Evolutionary conservation across 2,329 filamentous ascomycete genomes (phyloP).

Genomic region (Xylariales sp.): DNA sequence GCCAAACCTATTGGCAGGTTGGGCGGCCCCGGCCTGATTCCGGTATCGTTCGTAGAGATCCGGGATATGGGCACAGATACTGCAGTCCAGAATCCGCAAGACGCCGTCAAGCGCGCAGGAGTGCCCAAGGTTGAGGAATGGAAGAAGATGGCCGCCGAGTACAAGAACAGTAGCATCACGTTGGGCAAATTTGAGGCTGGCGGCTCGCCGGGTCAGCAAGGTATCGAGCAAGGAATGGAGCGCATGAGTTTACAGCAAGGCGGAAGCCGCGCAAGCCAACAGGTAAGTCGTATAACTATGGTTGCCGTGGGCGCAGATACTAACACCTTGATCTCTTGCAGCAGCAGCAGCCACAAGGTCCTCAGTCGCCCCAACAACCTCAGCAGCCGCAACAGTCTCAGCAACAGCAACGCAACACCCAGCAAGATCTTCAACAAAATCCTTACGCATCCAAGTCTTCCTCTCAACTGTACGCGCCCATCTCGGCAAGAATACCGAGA

Average conservation of each 20-base stretch:
- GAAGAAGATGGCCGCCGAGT: conserved; percentile 99
- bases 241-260: conserved; percentile 68
- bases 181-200: conserved; percentile 80
- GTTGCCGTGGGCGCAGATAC: not conserved
- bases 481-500: conserved; percentile 79
- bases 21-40: conserved; percentile 92
- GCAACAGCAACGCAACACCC: conserved; percentile 34
- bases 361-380: too few relatives aligned
- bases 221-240: conserved; percentile 67
- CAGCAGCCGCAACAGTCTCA: conserved; percentile 15
- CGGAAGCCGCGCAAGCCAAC: conserved; percentile 40
- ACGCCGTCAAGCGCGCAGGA: conserved; percentile 81
- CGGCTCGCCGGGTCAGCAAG: conserved; percentile 30
- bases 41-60: conserved; percentile 94
- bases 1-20: conserved; percentile 97
- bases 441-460: conserved; percentile 34
- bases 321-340: too few relatives aligned
- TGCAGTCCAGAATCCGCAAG: conserved; percentile 74
- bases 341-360: too few relatives aligned
- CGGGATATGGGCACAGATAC: conserved; percentile 87
- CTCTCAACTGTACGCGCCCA: conserved; percentile 65
- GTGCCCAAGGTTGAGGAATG: conserved; percentile 96
- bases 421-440: conserved; percentile 31
- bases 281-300: conserved; percentile 22
- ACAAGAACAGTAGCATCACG: conserved; percentile 98